phyloP scores from a whole-genome alignment of 2,329 filamentous ascomycete genomes.

The Cordyceps cateniannulata region DNA sequence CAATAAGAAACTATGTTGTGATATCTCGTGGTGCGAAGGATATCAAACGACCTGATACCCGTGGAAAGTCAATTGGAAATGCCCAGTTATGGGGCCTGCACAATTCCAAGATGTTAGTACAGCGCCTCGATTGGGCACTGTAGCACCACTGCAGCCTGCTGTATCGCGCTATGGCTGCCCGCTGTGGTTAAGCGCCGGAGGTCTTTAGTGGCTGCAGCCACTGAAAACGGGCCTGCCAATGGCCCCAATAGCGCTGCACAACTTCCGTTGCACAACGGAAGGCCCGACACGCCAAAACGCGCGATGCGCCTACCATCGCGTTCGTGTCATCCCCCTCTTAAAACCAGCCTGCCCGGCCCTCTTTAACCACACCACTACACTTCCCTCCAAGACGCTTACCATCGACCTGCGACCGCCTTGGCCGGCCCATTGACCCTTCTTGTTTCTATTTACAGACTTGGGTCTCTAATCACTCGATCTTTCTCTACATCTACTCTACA shows the following conservation, averaged over 20 bases:
- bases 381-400: not conserved
- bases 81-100: not conserved
- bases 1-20: not conserved
- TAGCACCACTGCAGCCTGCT: not conserved
- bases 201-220: not conserved
- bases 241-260: not conserved
- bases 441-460: slow-evolving; percentile 11
- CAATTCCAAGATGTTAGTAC: not conserved
- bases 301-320: slow-evolving; percentile 11
- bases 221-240: not conserved
- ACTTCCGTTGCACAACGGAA: not conserved
- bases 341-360: slow-evolving; percentile 8
- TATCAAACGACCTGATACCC: too few relatives aligned
- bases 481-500: not conserved
- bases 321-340: slow-evolving; percentile 13
- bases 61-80: not conserved
- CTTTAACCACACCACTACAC: slow-evolving; percentile 1
- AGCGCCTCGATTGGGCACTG: not conserved
- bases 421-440: slow-evolving; percentile 7
- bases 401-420: slow-evolving; percentile 11
- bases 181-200: not conserved
- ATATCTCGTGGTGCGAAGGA: not conserved
- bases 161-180: not conserved
- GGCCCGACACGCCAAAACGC: slow-evolving; percentile 13
- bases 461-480: slow-evolving; percentile 1